Conservation (phyloP, 1,284 basidiomycete species). For the Moesziomyces aphidis region DNA sequence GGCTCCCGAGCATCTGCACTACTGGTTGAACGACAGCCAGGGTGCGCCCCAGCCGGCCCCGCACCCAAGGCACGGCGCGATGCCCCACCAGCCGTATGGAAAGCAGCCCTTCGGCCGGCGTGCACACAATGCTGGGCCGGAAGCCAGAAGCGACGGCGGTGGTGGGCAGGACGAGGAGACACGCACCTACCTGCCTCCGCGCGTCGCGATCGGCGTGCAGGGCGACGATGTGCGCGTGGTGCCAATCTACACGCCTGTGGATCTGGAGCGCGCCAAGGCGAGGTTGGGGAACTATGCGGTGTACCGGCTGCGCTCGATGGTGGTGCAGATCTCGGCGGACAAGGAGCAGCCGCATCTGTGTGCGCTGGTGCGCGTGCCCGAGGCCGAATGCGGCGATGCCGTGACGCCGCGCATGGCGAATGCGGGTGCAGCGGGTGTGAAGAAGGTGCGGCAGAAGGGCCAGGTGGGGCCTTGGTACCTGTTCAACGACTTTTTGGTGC, state of each 20-base stretch:
- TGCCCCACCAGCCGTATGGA: conserved; percentile 19
- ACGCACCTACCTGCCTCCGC: conserved; percentile 70
- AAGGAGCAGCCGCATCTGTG: conserved; percentile 85
- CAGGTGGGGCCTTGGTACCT: conserved; percentile 77
- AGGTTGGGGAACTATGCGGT: conserved; percentile 55
- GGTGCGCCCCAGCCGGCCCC: conserved; percentile 10
- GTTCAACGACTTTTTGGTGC: conserved; percentile 97
- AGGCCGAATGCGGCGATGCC: conserved; percentile 53
- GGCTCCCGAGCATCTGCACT: conserved; percentile 78
- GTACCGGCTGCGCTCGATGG: conserved; percentile 74
- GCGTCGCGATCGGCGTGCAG: conserved; percentile 47
- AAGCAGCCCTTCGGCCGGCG: conserved; percentile 14
- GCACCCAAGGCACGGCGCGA: neutral
- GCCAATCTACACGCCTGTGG: conserved; percentile 30
- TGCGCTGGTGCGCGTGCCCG: conserved; percentile 86
- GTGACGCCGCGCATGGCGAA: conserved; percentile 13
- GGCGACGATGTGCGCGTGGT: conserved; percentile 50
- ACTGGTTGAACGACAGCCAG: conserved; percentile 78
- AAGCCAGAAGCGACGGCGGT: neutral
- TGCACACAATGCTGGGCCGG: too few relatives aligned
- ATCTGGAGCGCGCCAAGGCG: conserved; percentile 28
- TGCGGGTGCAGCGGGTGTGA: conserved; percentile 6
- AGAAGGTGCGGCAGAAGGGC: conserved; percentile 25
- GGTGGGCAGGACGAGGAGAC: conserved; percentile 17
- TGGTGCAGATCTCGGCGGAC: conserved; percentile 84